Conservation (phyloP, 2,329 filamentous ascomycete species). For the Lachnellula arida region DNA sequence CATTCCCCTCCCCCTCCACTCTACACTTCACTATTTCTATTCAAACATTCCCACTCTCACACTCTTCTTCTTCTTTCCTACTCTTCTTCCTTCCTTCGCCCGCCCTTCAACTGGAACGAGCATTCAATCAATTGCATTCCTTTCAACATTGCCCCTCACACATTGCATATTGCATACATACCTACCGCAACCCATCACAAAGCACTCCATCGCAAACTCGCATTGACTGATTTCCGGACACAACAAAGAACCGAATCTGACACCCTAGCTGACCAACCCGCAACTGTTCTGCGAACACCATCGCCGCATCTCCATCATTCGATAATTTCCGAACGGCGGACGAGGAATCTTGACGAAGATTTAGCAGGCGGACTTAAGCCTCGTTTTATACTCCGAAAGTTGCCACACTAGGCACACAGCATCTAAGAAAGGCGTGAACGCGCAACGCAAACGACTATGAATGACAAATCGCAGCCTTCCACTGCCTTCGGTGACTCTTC, state of each 20-base stretch:
- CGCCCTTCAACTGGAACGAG: not conserved
- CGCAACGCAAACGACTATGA: constrained; percentile 21
- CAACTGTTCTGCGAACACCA: constrained; percentile 7
- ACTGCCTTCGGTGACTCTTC: constrained; percentile 27
- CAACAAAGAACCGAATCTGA: constrained; percentile 28
- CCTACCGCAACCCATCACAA: constrained; percentile 3
- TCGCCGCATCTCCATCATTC: constrained; percentile 1
- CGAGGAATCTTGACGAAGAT: not conserved
- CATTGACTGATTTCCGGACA: constrained; percentile 24
- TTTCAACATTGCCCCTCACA: constrained; percentile 7
- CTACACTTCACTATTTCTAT: constrained; percentile 2
- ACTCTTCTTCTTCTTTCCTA: constrained; percentile 1
- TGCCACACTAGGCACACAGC: constrained; percentile 20
- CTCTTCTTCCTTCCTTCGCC: not conserved
- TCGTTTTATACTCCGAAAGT: constrained; percentile 15
- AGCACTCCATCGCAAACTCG: constrained; percentile 6
- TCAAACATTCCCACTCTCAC: not conserved
- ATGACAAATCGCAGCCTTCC: constrained; percentile 29
- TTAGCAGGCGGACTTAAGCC: constrained; percentile 21
- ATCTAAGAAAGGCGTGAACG: constrained; percentile 13
- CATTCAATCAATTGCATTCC: constrained; percentile 15
- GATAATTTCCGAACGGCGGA: constrained; percentile 8
- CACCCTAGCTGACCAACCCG: constrained; percentile 24
- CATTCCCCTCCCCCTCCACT: constrained; percentile 14
- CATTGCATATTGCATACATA: constrained; percentile 7